Evolutionary conservation across 805 yeast species (phyloP).

Genomic region (Wickerhamiella galacta): DNA sequence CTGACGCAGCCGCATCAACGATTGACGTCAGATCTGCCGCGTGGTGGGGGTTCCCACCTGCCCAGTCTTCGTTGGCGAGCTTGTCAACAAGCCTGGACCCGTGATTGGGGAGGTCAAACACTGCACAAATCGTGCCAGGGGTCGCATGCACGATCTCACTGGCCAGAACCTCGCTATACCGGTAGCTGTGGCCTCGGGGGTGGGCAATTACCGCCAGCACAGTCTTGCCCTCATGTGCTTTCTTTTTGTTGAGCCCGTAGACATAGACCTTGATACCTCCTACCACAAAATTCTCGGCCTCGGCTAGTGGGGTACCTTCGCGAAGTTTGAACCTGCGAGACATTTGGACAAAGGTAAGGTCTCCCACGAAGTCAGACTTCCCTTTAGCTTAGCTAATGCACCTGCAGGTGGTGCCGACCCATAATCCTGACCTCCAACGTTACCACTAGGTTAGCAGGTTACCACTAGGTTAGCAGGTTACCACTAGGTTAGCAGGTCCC

Average conservation of each 20-base stretch:
- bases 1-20: slow-evolving; percentile 33
- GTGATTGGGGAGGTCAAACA: slow-evolving; percentile 41
- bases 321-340: too few relatives aligned
- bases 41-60: slow-evolving; percentile 31
- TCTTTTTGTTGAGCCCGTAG: slow-evolving; percentile 24
- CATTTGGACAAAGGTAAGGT: too few relatives aligned
- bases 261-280: slow-evolving; percentile 33
- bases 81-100: slow-evolving; percentile 30
- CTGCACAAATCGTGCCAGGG: slow-evolving; percentile 25
- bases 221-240: slow-evolving; percentile 11
- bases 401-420: too few relatives aligned
- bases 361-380: too few relatives aligned
- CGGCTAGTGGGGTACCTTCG: slow-evolving; percentile 1
- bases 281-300: slow-evolving; percentile 14
- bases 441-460: too few relatives aligned
- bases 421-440: too few relatives aligned
- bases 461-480: too few relatives aligned
- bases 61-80: slow-evolving; percentile 29
- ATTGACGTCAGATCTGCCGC: slow-evolving; percentile 33
- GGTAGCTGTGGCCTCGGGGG: slow-evolving; percentile 28
- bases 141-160: slow-evolving; percentile 7
- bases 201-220: slow-evolving; percentile 32
- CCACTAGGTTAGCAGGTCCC: too few relatives aligned
- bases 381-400: too few relatives aligned
- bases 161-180: slow-evolving; percentile 27